Evolutionary conservation across 768 basidiomycete genomes (phyloP).

Genomic region (Ramaria sp.): DNA sequence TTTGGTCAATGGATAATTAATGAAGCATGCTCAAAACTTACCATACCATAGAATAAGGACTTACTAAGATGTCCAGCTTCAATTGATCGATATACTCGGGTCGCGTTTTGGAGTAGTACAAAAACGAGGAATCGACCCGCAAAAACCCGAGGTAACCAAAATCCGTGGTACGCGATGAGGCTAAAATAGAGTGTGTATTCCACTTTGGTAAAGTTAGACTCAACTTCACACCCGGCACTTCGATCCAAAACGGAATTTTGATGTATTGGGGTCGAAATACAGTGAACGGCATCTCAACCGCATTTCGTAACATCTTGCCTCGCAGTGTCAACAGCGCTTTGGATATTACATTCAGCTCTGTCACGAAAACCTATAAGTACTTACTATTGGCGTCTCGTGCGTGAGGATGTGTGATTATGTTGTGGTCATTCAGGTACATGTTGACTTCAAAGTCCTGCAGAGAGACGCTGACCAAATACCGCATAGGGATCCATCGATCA

Average conservation of each 20-base stretch:
- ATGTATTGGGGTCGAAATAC: constrained; percentile 63
- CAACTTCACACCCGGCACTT: constrained; percentile 45
- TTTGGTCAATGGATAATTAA: constrained; percentile 17
- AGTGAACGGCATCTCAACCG: constrained; percentile 52
- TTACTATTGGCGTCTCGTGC: constrained; percentile 77
- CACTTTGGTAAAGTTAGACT: constrained; percentile 71
- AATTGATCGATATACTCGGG: constrained; percentile 73
- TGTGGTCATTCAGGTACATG: constrained; percentile 88
- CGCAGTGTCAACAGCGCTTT: constrained; percentile 63
- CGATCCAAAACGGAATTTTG: constrained; percentile 51
- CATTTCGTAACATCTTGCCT: constrained; percentile 43
- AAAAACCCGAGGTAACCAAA: constrained; percentile 51
- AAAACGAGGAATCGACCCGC: constrained; percentile 57
- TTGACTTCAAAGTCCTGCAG: constrained; percentile 70
- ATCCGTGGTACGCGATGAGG: constrained; percentile 45
- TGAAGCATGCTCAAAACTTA: background rate
- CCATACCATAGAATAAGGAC: constrained; percentile 14
- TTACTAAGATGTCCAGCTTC: constrained; percentile 51
- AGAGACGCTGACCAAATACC: constrained; percentile 61
- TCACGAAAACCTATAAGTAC: constrained; percentile 9
- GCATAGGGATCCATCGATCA: constrained; percentile 72
- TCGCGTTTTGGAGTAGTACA: constrained; percentile 55
- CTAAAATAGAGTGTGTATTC: constrained; percentile 74
- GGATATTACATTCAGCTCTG: background rate
- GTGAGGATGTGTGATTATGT: constrained; percentile 86